phyloP scores from a whole-genome alignment of 345 rosid genomes.

The sweet orange (Citrus sinensis) region DNA sequence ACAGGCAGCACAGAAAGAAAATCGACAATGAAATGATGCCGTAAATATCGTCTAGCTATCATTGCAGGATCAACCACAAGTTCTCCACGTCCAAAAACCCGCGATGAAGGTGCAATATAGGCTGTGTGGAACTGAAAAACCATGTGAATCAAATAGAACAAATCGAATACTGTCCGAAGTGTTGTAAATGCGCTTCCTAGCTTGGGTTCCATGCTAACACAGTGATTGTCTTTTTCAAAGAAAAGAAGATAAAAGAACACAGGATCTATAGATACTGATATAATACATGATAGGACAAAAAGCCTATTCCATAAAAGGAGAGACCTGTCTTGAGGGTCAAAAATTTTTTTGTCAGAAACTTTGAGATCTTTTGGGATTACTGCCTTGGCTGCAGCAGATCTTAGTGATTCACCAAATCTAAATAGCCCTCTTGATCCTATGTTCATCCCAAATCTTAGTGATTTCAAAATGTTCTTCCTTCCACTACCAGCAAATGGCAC shows the following conservation, averaged over 20 bases:
- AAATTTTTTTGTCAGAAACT: conserved; percentile 62
- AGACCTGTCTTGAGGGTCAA: conserved; percentile 83
- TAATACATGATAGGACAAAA: conserved; percentile 67
- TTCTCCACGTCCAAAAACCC: conserved; percentile 91
- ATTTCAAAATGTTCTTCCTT: conserved; percentile 45
- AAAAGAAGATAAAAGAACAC: conserved; percentile 76
- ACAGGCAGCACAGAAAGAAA: conserved; percentile 69
- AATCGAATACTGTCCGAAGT: conserved; percentile 55
- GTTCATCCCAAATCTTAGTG: conserved; percentile 52
- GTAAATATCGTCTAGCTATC: conserved; percentile 55
- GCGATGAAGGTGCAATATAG: conserved; percentile 79
- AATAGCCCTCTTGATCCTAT: conserved; percentile 59
- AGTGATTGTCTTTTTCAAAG: conserved; percentile 40
- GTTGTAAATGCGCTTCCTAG: conserved; percentile 61
- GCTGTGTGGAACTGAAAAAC: conserved; percentile 82
- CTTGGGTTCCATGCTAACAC: conserved; percentile 58
- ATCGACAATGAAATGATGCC: conserved; percentile 72
- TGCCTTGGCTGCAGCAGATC: conserved; percentile 49
- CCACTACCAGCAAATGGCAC: conserved; percentile 27
- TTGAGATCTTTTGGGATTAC: conserved; percentile 80
- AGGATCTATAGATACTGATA: conserved; percentile 83
- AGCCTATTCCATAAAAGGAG: conserved; percentile 76
- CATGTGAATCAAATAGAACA: conserved; percentile 64
- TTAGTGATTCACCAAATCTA: conserved; percentile 52
- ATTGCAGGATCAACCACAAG: conserved; percentile 79